Base-by-base conservation (phyloP, 2,329 filamentous ascomycete genomes). In the Aspergillus persii region DNA sequence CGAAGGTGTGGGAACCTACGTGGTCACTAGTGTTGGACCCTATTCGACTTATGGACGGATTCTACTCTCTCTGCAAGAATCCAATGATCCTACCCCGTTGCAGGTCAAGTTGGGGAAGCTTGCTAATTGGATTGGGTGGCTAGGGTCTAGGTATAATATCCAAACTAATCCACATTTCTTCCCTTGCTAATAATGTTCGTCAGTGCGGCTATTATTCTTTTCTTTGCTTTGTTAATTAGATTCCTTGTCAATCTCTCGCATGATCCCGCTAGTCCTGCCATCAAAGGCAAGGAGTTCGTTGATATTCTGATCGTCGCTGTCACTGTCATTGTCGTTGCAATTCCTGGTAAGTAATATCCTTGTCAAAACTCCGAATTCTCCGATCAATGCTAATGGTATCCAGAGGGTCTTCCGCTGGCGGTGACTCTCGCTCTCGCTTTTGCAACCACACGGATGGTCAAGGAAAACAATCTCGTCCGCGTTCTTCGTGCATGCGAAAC, bases 181-280 rank as follows among this genome's bases (percentile, higher is more conserved):
- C 36, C 36, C n/a, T 15, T 36, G 0, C 1, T 30, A 7, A 53
- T n/a, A 53, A 64, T 69, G 44, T 69, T 56, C 23, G 33, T 39
- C 7, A 77, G 76, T 50, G 80, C 85, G 61, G 91, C 92, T 52
- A 91, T 89, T 64, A 79, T 95, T 12, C 81, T 96, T 50, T 96
- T 97, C 77, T 82, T 94, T 50, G 89, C 96, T 50, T 82, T 96
- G 12, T 86, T 96, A 69, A 93, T 96, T 77, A 85, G 92, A 68
- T 97, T 96, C 71, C 80, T 95, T 8, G 91, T 87, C 51, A 78
- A 85, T 11, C 83, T 96, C 3, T 82, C 75, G 56, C 78, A 74
- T 18, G 80, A 84, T 59, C 63, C 70, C 3, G 77, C 77, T 1
- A 82, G 83, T 0, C 82, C 91, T 3, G 87, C 90, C 2, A 74